Evolutionary conservation across 1,284 basidiomycete genomes (phyloP).

Genomic region (Albatrellus sp.): DNA sequence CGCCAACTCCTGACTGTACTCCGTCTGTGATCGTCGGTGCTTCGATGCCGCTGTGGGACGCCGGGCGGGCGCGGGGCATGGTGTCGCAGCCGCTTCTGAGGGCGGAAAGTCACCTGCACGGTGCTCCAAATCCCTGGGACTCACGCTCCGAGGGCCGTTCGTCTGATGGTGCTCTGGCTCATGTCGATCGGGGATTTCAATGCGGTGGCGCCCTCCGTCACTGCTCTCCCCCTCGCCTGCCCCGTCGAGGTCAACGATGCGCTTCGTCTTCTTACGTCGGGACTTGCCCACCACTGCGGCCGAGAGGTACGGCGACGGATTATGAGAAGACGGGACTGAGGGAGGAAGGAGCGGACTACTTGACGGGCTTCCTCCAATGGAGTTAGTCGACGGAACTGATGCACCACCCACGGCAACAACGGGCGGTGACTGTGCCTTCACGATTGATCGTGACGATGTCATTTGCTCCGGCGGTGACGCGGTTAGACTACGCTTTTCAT

Average conservation of each 20-base stretch:
- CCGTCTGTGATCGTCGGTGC: conserved; percentile 13
- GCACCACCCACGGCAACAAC: conserved; percentile 36
- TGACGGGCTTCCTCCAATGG: conserved; percentile 11
- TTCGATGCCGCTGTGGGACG: background rate
- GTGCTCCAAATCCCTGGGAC: too few relatives aligned
- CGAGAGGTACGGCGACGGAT: conserved; percentile 27
- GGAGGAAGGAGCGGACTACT: conserved; percentile 24
- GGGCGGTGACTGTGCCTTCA: conserved; percentile 44
- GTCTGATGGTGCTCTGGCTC: too few relatives aligned
- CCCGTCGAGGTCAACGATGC: conserved; percentile 58
- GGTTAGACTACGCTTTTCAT: conserved; percentile 58
- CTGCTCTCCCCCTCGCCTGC: conserved; percentile 20
- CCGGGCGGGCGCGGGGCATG: too few relatives aligned
- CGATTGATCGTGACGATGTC: conserved; percentile 33
- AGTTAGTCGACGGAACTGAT: conserved; percentile 12
- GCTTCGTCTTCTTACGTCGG: conserved; percentile 47
- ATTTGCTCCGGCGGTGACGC: conserved; percentile 36
- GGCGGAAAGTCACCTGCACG: background rate
- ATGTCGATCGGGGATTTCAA: too few relatives aligned
- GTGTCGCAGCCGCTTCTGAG: background rate
- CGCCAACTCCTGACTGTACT: conserved; percentile 6
- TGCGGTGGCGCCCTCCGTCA: background rate
- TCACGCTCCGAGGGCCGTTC: too few relatives aligned
- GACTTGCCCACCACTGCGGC: conserved; percentile 27
- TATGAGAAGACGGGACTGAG: conserved; percentile 27